Evolutionary conservation across 768 basidiomycete genomes (phyloP).

Genomic region (Boletus fagicola): DNA sequence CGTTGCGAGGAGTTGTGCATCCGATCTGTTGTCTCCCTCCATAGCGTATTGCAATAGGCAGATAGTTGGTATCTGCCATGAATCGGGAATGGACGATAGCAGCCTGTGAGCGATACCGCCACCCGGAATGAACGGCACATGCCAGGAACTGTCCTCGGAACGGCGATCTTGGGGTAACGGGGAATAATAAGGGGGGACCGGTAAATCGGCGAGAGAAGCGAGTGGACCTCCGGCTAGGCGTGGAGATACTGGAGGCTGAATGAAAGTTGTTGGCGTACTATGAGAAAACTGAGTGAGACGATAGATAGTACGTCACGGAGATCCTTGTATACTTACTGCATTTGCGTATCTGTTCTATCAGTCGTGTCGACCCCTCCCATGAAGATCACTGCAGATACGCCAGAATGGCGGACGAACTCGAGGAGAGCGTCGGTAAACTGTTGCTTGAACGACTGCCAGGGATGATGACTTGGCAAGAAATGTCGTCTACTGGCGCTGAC

Average conservation of each 20-base stretch:
- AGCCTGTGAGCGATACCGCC: constrained; percentile 72
- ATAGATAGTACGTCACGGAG: background rate
- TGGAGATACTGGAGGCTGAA: constrained; percentile 45
- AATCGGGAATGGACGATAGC: constrained; percentile 51
- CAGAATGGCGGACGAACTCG: constrained; percentile 51
- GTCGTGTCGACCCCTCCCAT: constrained; percentile 74
- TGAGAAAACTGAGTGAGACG: constrained; percentile 4
- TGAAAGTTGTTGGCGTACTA: constrained; percentile 67
- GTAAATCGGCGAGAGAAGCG: constrained; percentile 42
- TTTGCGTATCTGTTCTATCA: constrained; percentile 73
- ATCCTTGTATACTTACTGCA: constrained; percentile 51
- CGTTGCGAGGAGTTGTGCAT: constrained; percentile 62
- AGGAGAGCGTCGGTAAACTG: constrained; percentile 60
- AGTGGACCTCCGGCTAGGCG: constrained; percentile 45
- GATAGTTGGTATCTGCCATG: constrained; percentile 53
- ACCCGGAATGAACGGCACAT: constrained; percentile 73
- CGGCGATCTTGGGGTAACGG: constrained; percentile 40
- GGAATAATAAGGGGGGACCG: constrained; percentile 55
- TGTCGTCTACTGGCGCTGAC: constrained; percentile 5
- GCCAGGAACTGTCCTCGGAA: constrained; percentile 26
- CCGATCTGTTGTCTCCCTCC: constrained; percentile 78
- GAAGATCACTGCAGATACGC: constrained; percentile 55
- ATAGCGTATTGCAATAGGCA: constrained; percentile 71
- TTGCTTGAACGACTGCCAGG: constrained; percentile 58
- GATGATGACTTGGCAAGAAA: constrained; percentile 1